These are phyloP conservation scores for Solanum clarkiae DNA, from an alignment of 257 asterid species.

Conservation along the genomic window DNA sequence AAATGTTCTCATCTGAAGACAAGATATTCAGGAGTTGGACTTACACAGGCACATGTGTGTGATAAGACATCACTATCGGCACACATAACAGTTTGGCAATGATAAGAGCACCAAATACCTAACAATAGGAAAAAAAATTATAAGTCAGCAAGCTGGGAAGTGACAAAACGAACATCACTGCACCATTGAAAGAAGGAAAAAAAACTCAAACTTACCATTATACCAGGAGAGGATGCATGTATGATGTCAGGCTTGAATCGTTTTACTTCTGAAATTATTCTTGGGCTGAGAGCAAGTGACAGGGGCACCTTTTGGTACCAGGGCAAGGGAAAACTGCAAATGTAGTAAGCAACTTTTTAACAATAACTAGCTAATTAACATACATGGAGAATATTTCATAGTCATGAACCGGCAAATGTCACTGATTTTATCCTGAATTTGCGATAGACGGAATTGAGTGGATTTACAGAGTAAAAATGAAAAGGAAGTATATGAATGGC, in stretches of 20 bases:
- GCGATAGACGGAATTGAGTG: background rate
- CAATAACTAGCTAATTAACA: background rate
- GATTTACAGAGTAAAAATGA: background rate
- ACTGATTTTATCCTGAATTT: background rate
- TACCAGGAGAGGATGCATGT: constrained; percentile 98
- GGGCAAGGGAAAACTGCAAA: constrained; percentile 86
- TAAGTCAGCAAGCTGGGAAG: background rate
- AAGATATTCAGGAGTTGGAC: constrained; percentile 1
- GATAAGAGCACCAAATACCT: constrained; percentile 92
- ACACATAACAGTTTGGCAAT: constrained; percentile 75
- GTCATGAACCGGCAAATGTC: background rate
- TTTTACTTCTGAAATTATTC: constrained; percentile 91
- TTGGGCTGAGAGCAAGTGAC: constrained; percentile 96
- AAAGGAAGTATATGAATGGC: background rate
- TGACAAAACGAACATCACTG: background rate
- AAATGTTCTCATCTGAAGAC: background rate
- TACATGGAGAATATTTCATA: background rate
- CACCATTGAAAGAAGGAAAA: background rate
- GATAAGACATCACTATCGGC: constrained; percentile 91
- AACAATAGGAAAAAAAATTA: background rate
- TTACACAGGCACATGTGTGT: constrained; percentile 97
- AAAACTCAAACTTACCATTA: constrained; percentile 47
- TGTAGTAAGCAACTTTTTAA: constrained; percentile 1
- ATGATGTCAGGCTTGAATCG: constrained; percentile 91
- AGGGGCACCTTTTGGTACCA: constrained; percentile 87